Evolutionary conservation across 305 asterid species (phyloP).

Genomic region (Solanum hybrid): DNA sequence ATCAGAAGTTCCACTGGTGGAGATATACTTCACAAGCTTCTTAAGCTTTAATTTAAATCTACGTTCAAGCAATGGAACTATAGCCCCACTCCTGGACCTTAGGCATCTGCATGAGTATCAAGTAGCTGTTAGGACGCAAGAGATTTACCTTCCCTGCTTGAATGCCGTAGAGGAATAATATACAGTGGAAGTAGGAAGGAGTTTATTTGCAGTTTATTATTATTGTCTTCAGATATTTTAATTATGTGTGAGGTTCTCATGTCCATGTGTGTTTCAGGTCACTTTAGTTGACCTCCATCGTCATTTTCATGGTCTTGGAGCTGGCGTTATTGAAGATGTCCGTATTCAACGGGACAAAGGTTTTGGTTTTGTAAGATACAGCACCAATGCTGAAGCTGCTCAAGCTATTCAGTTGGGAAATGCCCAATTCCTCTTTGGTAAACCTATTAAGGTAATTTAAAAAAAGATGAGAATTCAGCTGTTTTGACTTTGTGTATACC

Average conservation of each 20-base stretch:
- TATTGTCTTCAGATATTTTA: neutral
- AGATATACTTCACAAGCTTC: neutral
- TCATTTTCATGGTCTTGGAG: constrained; percentile 63
- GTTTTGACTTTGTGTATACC: neutral
- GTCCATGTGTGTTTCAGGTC: constrained; percentile 27
- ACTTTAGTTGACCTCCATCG: constrained; percentile 63
- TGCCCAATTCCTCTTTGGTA: constrained; percentile 48
- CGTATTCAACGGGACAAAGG: constrained; percentile 30
- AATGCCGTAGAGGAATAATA: neutral
- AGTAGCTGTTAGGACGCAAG: neutral
- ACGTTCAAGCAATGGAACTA: neutral
- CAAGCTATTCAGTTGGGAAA: constrained; percentile 83
- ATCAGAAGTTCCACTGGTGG: neutral
- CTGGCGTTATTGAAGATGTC: constrained; percentile 65
- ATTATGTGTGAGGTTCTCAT: neutral
- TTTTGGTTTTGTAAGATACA: neutral
- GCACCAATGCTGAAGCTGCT: constrained; percentile 74
- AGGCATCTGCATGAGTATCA: neutral
- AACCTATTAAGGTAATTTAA: constrained; percentile 48
- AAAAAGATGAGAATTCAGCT: neutral
- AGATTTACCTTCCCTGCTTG: neutral
- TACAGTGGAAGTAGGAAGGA: neutral
- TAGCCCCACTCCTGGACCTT: neutral
- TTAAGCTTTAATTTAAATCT: neutral
- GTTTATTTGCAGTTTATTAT: neutral